A percentile compares a stretch with the other conserved stretches of the same genome.
These are phyloP conservation scores for Naegleria fowleri DNA, from an alignment of 208 protist species.

Conservation along the genomic window DNA sequence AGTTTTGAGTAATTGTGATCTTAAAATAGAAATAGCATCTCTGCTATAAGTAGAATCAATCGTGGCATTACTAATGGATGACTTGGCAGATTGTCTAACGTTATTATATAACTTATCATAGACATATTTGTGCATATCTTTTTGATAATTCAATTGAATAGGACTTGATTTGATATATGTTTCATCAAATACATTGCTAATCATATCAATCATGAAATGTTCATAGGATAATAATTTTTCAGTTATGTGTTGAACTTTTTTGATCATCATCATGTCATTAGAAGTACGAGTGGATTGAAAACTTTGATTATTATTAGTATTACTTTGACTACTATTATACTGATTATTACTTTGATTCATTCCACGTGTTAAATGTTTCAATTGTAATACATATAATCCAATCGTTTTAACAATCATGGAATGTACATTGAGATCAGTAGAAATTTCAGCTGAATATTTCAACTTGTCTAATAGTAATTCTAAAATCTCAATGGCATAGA, in stretches of 20 bases:
- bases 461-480: not conserved
- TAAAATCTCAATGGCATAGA: not conserved
- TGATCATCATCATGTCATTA: too few relatives aligned
- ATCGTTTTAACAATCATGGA: not conserved
- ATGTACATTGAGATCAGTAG: not conserved
- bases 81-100: not conserved
- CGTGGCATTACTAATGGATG: not conserved
- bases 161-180: not conserved
- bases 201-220: not conserved
- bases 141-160: not conserved
- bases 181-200: not conserved
- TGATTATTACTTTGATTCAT: too few relatives aligned
- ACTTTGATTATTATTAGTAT: too few relatives aligned
- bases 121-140: not conserved
- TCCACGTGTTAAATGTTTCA: not conserved
- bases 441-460: not conserved
- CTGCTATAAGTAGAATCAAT: not conserved
- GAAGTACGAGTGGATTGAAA: too few relatives aligned
- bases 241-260: not conserved
- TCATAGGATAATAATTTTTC: not conserved
- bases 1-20: not conserved
- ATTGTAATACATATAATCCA: not conserved
- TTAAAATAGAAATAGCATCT: slow-evolving; percentile 12
- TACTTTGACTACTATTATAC: too few relatives aligned
- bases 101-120: not conserved